phyloP scores from a whole-genome alignment of 768 basidiomycete genomes.

The Leucocoprinus sp. region DNA sequence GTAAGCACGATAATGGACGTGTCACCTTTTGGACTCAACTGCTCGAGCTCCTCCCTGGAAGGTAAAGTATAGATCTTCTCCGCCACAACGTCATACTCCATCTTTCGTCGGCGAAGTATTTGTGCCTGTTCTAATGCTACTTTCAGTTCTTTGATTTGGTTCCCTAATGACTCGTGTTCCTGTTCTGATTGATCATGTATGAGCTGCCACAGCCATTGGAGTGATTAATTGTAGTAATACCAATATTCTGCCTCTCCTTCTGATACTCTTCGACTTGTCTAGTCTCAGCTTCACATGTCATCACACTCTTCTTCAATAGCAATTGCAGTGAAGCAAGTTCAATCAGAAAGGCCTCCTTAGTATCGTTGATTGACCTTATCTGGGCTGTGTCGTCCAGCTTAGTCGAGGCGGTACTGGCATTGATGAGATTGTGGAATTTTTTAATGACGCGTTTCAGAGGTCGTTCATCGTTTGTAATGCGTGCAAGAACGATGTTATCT shows the following conservation, averaged over 20 bases:
- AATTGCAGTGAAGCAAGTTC: slow-evolving; percentile 74
- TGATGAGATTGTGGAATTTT: slow-evolving; percentile 70
- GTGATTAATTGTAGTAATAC: slow-evolving; percentile 30
- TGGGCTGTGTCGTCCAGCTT: slow-evolving; percentile 14
- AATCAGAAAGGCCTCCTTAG: slow-evolving; percentile 68
- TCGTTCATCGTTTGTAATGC: slow-evolving; percentile 79
- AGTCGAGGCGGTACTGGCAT: slow-evolving; percentile 43
- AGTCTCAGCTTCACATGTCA: slow-evolving; percentile 82
- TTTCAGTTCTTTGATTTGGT: slow-evolving; percentile 75
- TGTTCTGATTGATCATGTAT: slow-evolving; percentile 37
- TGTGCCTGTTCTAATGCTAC: slow-evolving; percentile 72
- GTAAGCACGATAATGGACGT: background rate
- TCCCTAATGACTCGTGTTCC: slow-evolving; percentile 58
- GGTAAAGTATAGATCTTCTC: slow-evolving; percentile 79
- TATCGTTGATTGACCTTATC: slow-evolving; percentile 46
- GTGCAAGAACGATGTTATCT: slow-evolving; percentile 76
- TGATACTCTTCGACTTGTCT: slow-evolving; percentile 83
- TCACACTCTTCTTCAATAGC: slow-evolving; percentile 64
- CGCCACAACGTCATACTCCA: slow-evolving; percentile 79
- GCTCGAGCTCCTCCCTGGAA: slow-evolving; percentile 66
- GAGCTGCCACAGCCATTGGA: slow-evolving; percentile 7
- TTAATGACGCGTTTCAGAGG: slow-evolving; percentile 71
- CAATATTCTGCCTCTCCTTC: slow-evolving; percentile 60
- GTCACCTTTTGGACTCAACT: slow-evolving; percentile 39
- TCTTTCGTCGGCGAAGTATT: slow-evolving; percentile 64